Conservation (phyloP, 805 yeast species). For the Cyberlindnera euphorbiiphila region DNA sequence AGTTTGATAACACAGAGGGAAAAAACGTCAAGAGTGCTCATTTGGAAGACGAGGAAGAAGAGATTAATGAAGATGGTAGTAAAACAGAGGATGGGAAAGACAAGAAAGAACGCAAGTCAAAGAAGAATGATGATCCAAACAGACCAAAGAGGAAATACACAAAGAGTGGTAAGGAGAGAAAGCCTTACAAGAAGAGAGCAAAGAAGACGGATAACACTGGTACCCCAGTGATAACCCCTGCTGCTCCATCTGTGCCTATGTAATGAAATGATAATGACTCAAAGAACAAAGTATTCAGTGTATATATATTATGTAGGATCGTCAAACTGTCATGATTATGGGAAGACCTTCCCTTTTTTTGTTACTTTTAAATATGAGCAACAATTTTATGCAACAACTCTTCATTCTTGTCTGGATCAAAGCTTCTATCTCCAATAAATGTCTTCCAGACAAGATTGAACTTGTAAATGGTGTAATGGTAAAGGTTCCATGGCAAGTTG, state of each 20-base stretch:
- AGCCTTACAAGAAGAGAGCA: conserved; percentile 31
- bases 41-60: conserved; percentile 28
- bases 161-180: conserved; percentile 31
- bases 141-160: conserved; percentile 29
- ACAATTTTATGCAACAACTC: conserved; percentile 23
- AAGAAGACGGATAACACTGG: conserved; percentile 23
- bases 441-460: conserved; percentile 63
- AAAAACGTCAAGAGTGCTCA: conserved; percentile 31
- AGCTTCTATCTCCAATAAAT: conserved; percentile 55
- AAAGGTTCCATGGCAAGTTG: conserved; percentile 62
- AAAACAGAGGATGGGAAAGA: conserved; percentile 10
- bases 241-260: conserved; percentile 12
- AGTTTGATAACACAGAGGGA: conserved; percentile 61
- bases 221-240: conserved; percentile 15
- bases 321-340: no score
- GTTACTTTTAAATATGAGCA: conserved; percentile 3
- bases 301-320: no score
- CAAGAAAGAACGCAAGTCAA: conserved; percentile 14
- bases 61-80: conserved; percentile 25
- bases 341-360: no score
- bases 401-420: conserved; percentile 26
- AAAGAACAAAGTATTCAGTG: background rate
- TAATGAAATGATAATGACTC: no score
- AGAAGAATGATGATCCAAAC: conserved; percentile 20
- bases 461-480: conserved; percentile 45